Percentiles rank a stretch among this genome's conserved stretches.
phyloP scores from a whole-genome alignment of 2,329 filamentous ascomycete species.

The Rhinocladiella mackenziei region DNA sequence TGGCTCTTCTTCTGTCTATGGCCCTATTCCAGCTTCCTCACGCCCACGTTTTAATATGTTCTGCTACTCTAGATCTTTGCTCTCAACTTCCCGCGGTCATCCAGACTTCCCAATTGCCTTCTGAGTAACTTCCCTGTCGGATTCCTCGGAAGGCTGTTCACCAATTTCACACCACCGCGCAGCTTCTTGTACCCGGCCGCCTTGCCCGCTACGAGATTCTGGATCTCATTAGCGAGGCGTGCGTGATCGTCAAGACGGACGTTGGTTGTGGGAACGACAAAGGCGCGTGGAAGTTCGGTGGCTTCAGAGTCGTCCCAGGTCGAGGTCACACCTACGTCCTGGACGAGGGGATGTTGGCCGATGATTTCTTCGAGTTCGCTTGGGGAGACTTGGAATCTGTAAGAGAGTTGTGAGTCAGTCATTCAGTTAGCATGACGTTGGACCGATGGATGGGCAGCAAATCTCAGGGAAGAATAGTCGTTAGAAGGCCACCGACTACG shows the following conservation, averaged over 20 bases:
- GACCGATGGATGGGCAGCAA: too few relatives aligned
- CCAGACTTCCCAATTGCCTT: constrained; percentile 39
- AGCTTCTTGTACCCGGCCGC: constrained; percentile 45
- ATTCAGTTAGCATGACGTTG: too few relatives aligned
- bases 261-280: constrained; percentile 52
- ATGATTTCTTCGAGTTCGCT: constrained; percentile 60
- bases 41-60: too few relatives aligned
- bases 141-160: constrained; percentile 62
- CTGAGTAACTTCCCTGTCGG: constrained; percentile 70
- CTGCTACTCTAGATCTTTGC: constrained; percentile 6
- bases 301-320: constrained; percentile 38
- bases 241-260: constrained; percentile 36
- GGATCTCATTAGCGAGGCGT: constrained; percentile 48
- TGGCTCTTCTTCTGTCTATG: too few relatives aligned
- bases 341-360: constrained; percentile 46
- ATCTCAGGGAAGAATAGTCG: too few relatives aligned
- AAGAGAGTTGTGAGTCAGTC: background rate
- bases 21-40: too few relatives aligned
- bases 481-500: too few relatives aligned
- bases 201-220: constrained; percentile 40
- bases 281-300: constrained; percentile 67
- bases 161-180: constrained; percentile 41
- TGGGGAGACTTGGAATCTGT: constrained; percentile 60
- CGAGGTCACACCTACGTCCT: constrained; percentile 61
- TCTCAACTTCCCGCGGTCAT: constrained; percentile 34